Evolutionary conservation across 345 rosid species (phyloP).

Genomic region (Theobroma cacao): DNA sequence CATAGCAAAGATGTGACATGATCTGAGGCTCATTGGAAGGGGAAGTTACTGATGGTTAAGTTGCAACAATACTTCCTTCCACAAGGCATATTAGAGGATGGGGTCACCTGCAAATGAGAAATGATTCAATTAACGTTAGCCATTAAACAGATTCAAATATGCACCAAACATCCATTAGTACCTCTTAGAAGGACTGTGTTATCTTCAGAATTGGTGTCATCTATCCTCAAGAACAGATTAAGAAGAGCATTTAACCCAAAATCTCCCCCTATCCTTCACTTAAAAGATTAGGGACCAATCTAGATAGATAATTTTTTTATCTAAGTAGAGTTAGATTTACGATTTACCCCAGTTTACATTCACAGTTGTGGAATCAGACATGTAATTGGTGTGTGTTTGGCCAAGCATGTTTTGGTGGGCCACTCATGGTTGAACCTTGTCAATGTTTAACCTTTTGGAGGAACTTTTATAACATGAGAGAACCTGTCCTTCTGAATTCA

Average conservation of each 20-base stretch:
- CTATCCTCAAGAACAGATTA: background rate
- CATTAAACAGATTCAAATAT: background rate
- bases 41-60: background rate
- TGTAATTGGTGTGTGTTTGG: background rate
- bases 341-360: background rate
- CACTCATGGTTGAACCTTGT: constrained; percentile 4
- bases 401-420: background rate
- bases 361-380: background rate
- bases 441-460: background rate
- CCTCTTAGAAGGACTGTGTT: background rate
- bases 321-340: background rate
- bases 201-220: background rate
- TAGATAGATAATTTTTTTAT: background rate
- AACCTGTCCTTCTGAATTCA: background rate
- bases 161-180: background rate
- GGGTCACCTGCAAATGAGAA: constrained; percentile 3
- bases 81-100: background rate
- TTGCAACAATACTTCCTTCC: background rate
- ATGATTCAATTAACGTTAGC: background rate
- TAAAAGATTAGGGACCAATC: background rate
- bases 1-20: background rate
- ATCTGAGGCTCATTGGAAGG: background rate
- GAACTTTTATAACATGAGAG: background rate
- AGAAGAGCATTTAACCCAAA: background rate
- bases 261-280: background rate